A percentile compares a stretch with the other conserved stretches of the same genome.
phyloP scores from a whole-genome alignment of 495 filamentous ascomycete genomes.

The Penicillium robsamsonii region DNA sequence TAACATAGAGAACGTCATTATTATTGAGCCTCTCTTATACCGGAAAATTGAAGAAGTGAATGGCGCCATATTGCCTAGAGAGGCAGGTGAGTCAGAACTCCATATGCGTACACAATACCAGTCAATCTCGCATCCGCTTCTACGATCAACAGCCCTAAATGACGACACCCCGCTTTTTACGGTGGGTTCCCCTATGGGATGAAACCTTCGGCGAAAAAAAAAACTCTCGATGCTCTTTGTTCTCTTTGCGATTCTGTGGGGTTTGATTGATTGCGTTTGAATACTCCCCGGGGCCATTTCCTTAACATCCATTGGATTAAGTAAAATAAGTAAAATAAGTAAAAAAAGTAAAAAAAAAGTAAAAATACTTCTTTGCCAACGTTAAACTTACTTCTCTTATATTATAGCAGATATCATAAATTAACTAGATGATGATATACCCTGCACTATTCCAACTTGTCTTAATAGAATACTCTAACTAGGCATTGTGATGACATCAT shows the following conservation, averaged over 20 bases:
- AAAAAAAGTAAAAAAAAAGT: conserved; percentile 1
- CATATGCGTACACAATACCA: too few species aligned
- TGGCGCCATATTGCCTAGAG: not conserved
- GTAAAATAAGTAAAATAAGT: not conserved
- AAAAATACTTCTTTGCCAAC: not conserved
- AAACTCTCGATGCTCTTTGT: conserved; percentile 6
- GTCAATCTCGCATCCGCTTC: conserved; percentile 31
- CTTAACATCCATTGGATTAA: not conserved
- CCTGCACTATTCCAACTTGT: not conserved
- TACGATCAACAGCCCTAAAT: conserved; percentile 31
- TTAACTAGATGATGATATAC: not conserved
- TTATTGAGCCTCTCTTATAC: not conserved
- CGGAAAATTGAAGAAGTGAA: not conserved
- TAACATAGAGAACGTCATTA: not conserved
- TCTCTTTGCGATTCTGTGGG: conserved; percentile 15
- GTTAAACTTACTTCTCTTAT: not conserved
- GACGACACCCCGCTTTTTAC: conserved; percentile 22
- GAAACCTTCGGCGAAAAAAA: conserved; percentile 12
- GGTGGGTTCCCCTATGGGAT: conserved; percentile 12
- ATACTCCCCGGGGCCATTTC: not conserved
- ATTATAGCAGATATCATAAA: not conserved
- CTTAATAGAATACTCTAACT: not conserved
- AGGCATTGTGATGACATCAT: conserved; percentile 27
- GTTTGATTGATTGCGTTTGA: conserved; percentile 9
- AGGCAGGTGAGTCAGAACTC: not conserved